Percentiles rank a stretch among this genome's conserved stretches.
Evolutionary conservation across 768 basidiomycete species (phyloP).

Genomic region (Amanita exitialis): DNA sequence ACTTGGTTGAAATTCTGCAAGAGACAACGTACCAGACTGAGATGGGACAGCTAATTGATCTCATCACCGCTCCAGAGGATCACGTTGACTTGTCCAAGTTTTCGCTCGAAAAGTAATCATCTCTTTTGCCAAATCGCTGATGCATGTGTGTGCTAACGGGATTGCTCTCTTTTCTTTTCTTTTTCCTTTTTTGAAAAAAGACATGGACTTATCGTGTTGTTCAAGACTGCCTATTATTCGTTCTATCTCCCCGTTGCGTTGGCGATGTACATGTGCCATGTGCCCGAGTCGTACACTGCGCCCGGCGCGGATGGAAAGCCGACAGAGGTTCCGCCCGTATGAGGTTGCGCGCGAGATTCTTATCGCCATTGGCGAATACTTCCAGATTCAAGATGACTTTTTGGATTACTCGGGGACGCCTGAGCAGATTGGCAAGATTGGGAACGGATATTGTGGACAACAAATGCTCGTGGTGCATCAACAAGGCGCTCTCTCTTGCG

Average conservation of each 20-base stretch:
- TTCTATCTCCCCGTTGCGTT: slow-evolving; percentile 98
- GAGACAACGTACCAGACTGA: slow-evolving; percentile 90
- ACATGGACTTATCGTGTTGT: not conserved
- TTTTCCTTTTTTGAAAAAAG: not conserved
- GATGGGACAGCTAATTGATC: slow-evolving; percentile 91
- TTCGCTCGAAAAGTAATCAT: slow-evolving; percentile 66
- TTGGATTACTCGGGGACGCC: slow-evolving; percentile 88
- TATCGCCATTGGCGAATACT: slow-evolving; percentile 92
- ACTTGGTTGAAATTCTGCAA: slow-evolving; percentile 86
- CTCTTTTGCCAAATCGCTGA: no score
- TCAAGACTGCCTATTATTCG: slow-evolving; percentile 64
- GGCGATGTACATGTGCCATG: slow-evolving; percentile 70
- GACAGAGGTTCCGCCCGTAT: slow-evolving; percentile 45
- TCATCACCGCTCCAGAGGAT: slow-evolving; percentile 93
- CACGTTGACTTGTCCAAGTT: slow-evolving; percentile 81
- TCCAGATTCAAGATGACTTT: slow-evolving; percentile 98
- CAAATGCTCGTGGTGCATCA: slow-evolving; percentile 97
- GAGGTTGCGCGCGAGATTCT: slow-evolving; percentile 72
- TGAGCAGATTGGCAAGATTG: slow-evolving; percentile 87
- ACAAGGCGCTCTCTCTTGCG: slow-evolving; percentile 63
- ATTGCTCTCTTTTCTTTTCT: not conserved
- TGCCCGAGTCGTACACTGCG: slow-evolving; percentile 40
- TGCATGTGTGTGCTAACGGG: no score
- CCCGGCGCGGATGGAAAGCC: slow-evolving; percentile 7
- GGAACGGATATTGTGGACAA: slow-evolving; percentile 98